Evolutionary conservation across 2,329 filamentous ascomycete genomes (phyloP).

Genomic region (Colletotrichum tropicale): DNA sequence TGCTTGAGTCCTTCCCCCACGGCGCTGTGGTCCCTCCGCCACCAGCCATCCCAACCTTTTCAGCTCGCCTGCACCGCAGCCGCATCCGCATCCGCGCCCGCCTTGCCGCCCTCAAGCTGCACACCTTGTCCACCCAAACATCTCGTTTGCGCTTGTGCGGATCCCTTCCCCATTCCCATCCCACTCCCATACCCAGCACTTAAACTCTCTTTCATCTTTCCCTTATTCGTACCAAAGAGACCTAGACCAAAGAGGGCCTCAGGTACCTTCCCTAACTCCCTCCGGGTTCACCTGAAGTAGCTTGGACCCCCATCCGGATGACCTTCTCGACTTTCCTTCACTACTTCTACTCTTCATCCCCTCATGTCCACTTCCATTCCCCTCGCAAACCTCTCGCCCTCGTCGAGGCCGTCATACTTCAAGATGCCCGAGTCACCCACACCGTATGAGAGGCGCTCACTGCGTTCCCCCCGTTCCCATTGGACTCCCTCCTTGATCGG

Average conservation of each 20-base stretch:
- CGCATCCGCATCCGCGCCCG: not conserved
- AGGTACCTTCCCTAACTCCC: not conserved
- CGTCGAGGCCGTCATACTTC: constrained; percentile 18
- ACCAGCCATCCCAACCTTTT: not conserved
- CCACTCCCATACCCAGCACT: not conserved
- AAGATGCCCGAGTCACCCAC: constrained; percentile 35
- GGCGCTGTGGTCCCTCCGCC: not conserved
- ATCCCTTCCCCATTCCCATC: constrained; percentile 9
- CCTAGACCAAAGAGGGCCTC: not conserved
- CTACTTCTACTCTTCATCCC: not conserved
- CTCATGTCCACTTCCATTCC: constrained; percentile 24
- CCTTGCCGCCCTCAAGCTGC: not conserved
- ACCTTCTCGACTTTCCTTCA: not conserved
- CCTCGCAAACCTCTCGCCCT: constrained; percentile 13
- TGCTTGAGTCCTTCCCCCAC: not conserved
- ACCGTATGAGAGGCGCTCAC: constrained; percentile 6
- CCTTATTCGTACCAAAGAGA: not conserved
- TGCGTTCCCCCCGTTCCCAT: constrained; percentile 4
- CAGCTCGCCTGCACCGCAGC: not conserved
- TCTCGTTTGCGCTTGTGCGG: not conserved
- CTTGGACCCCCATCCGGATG: constrained; percentile 2
- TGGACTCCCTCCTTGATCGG: constrained; percentile 41
- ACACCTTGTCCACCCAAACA: not conserved
- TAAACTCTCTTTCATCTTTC: constrained; percentile 8
- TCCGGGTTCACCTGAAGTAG: constrained; percentile 16